Base-by-base conservation (phyloP, 2,329 filamentous ascomycete genomes). In the Laburnicola sp. region DNA sequence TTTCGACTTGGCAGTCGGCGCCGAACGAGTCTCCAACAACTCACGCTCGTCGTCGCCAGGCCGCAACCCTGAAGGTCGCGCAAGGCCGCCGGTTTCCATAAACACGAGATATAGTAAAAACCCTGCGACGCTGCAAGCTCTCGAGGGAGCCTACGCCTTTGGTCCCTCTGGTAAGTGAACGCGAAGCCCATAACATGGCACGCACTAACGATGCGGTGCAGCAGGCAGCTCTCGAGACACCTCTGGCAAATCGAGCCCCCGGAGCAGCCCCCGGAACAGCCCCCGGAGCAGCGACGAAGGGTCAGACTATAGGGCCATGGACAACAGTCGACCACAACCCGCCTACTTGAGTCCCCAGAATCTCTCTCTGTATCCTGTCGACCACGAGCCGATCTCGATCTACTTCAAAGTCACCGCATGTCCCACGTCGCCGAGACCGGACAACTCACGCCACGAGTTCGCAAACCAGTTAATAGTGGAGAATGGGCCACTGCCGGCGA, bases 401-500 rank as follows among this genome's bases (percentile, higher is more conserved):
- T 78, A 25, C 74, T 79, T 48, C 71, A 77, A 48, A 77, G 63
- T 50, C 76, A 79, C 56, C 76, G 78, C 28, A 64, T 77, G 47
- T 79, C 77, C 4, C 78, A 79, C 55, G 77, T 76, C 28, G 78
- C 78, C 16, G 78, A 80, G 62, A 80, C 76, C 31, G 78, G 78
- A 11, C 77, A 79, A 54, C 68, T 80, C 40, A 72, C 71, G 26
- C 74, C 73, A 22, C 59, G 74, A 53, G 66, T 71, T 32, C 72
- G 73, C 49, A 67, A 63, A 55, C 67, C 69, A 56, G 68, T 65
- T 49, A 60, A 63, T 48, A 73, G 69, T 48, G 69, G 65, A 52
- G 72, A 74, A 47, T 74, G 71, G 69, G 65, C 70, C 27, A 71
- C 65, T 53, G 59, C 66, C 21, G 63, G 63, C n/a, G 66, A 71